phyloP scores from a whole-genome alignment of 306 rosid species.

The Ochetophila trinervis region DNA sequence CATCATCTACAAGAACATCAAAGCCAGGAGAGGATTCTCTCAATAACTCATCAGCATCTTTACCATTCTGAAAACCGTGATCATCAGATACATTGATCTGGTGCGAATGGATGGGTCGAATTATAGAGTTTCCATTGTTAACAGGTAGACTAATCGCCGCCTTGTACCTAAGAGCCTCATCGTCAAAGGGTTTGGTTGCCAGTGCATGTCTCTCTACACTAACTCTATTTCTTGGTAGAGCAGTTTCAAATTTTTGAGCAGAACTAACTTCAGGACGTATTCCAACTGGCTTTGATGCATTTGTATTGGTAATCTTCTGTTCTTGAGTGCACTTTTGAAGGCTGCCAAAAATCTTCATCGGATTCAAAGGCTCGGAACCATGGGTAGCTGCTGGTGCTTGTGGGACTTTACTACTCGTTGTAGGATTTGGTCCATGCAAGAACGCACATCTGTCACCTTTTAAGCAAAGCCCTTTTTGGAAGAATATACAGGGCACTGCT shows the following conservation, averaged over 20 bases:
- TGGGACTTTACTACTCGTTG: slow-evolving; percentile 41
- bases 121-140: slow-evolving; percentile 43
- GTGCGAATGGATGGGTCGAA: slow-evolving; percentile 41
- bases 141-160: slow-evolving; percentile 29
- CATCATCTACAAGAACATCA: slow-evolving; percentile 98
- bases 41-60: slow-evolving; percentile 78
- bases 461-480: slow-evolving; percentile 78
- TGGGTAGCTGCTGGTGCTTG: slow-evolving; percentile 40
- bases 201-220: slow-evolving; percentile 41
- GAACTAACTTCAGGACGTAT: slow-evolving; percentile 39
- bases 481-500: slow-evolving; percentile 84
- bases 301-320: slow-evolving; percentile 47
- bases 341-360: slow-evolving; percentile 55
- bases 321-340: slow-evolving; percentile 50
- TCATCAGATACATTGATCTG: slow-evolving; percentile 58
- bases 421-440: slow-evolving; percentile 61
- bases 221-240: slow-evolving; percentile 40
- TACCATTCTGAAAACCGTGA: slow-evolving; percentile 70
- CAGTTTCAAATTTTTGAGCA: slow-evolving; percentile 43
- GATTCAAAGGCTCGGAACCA: slow-evolving; percentile 40
- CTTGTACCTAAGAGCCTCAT: slow-evolving; percentile 50
- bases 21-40: slow-evolving; percentile 98
- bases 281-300: slow-evolving; percentile 34
- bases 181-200: slow-evolving; percentile 38
- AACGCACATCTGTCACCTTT: slow-evolving; percentile 93